These are phyloP conservation scores for Cladophialophora yegresii DNA, from an alignment of 2,329 filamentous ascomycete genomes.

Conservation along the genomic window DNA sequence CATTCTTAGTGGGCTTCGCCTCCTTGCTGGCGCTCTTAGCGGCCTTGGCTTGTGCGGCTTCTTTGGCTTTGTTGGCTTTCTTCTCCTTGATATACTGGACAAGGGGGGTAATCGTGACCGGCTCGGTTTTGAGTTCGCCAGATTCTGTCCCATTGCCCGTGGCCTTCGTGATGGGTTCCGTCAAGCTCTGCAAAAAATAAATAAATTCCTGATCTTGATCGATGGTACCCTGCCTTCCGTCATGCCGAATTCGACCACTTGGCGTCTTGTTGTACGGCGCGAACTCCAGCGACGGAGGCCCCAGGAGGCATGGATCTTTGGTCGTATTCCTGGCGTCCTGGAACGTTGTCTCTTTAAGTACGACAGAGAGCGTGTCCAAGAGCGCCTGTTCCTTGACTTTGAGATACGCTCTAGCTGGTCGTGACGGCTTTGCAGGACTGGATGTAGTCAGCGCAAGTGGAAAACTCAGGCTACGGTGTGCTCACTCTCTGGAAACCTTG, in stretches of 20 bases:
- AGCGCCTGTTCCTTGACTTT: slow-evolving; percentile 73
- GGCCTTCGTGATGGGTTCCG: slow-evolving; percentile 67
- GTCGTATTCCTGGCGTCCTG: slow-evolving; percentile 78
- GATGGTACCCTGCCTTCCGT: slow-evolving; percentile 88
- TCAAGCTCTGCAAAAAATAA: slow-evolving; percentile 83
- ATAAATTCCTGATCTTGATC: slow-evolving; percentile 97
- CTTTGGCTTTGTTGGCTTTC: slow-evolving; percentile 72
- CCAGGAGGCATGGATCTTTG: slow-evolving; percentile 70
- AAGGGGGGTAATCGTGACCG: slow-evolving; percentile 79
- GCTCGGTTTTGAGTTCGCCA: slow-evolving; percentile 57
- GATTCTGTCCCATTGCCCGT: slow-evolving; percentile 53
- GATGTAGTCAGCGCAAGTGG: slow-evolving; percentile 28
- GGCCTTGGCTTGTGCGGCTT: slow-evolving; percentile 39
- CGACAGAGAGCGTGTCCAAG: slow-evolving; percentile 67
- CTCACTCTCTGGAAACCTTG: slow-evolving; percentile 83
- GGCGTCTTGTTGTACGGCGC: slow-evolving; percentile 83
- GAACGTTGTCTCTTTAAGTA: slow-evolving; percentile 69
- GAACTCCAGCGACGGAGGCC: slow-evolving; percentile 78
- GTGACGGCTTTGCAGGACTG: slow-evolving; percentile 81
- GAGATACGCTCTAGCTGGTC: slow-evolving; percentile 77
- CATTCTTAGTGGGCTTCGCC: slow-evolving; percentile 51
- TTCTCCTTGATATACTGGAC: slow-evolving; percentile 90
- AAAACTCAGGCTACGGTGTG: slow-evolving; percentile 2
- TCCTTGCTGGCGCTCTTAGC: slow-evolving; percentile 67
- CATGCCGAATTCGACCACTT: slow-evolving; percentile 70